phyloP scores from a whole-genome alignment of 164 flowering plant species.

The Cinnamomum chago region DNA sequence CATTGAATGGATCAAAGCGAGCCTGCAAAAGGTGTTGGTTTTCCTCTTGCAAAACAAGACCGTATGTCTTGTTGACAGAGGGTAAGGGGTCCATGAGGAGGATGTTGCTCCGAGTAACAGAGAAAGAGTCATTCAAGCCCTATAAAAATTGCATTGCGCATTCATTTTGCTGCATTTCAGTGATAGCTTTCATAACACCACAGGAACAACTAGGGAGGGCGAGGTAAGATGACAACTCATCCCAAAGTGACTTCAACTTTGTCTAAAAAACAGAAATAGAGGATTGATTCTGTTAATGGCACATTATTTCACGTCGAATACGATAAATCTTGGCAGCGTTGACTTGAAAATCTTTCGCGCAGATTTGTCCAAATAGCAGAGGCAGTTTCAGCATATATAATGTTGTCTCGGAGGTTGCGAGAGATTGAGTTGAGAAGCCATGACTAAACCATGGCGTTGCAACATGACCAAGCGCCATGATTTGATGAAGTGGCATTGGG shows the following conservation, averaged over 20 bases:
- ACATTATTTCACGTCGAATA: background rate
- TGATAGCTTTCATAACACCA: no score
- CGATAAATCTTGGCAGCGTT: background rate
- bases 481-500: background rate
- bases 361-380: slow-evolving; percentile 2
- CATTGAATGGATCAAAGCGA: no score
- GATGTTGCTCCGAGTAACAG: no score
- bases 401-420: background rate
- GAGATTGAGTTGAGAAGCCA: slow-evolving; percentile 2
- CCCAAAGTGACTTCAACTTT: background rate
- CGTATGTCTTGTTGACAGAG: no score
- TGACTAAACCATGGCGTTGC: slow-evolving; percentile 5
- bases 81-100: no score
- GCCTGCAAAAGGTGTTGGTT: no score
- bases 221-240: no score
- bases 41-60: no score
- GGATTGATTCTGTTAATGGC: background rate
- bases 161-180: no score
- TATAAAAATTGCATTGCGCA: no score
- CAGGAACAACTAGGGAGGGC: no score
- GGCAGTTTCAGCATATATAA: background rate
- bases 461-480: background rate
- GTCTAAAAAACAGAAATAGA: slow-evolving; percentile 2
- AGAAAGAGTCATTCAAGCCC: no score
- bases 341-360: background rate